A percentile compares a stretch with the other conserved stretches of the same genome.
phyloP scores from a whole-genome alignment of 78 protist genomes.

The Emiliania huxleyi region DNA sequence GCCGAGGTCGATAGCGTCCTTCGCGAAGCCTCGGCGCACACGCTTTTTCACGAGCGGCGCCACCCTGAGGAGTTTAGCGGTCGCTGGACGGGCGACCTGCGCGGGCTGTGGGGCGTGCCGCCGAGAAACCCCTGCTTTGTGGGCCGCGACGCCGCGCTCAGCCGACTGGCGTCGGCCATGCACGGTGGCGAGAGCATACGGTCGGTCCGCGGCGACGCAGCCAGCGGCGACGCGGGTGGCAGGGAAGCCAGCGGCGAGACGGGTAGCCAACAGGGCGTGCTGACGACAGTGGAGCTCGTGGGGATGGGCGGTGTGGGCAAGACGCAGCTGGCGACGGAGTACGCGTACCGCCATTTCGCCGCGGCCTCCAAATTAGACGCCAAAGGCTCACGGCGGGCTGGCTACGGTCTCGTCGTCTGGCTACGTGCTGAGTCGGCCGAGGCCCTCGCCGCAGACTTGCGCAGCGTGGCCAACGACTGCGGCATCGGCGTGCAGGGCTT shows the following conservation, averaged over 20 bases:
- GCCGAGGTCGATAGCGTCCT: background rate
- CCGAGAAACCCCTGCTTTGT: background rate
- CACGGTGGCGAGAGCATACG: background rate
- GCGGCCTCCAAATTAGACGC: too few species aligned
- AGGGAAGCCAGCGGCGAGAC: too few species aligned
- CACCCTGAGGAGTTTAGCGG: conserved; percentile 9
- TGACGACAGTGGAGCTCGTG: background rate
- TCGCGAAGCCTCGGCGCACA: background rate
- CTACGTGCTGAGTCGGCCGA: background rate
- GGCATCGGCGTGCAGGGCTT: conserved; percentile 14
- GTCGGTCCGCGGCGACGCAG: background rate
- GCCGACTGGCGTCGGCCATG: background rate
- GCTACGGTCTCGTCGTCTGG: background rate
- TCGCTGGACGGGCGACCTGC: background rate
- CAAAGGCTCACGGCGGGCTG: background rate
- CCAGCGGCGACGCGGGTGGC: background rate
- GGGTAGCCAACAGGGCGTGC: too few species aligned
- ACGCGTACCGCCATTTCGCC: background rate
- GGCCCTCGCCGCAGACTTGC: background rate
- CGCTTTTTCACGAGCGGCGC: background rate
- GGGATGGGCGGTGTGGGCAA: conserved; percentile 22
- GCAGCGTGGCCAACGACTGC: background rate
- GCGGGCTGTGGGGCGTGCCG: conserved; percentile 21
- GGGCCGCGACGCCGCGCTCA: background rate
- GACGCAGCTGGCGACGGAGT: conserved; percentile 21